Evolutionary conservation across 257 asterid species (phyloP), one percentile per base, ranked within the genome.

Genomic region (Eustoma russellianum): DNA sequence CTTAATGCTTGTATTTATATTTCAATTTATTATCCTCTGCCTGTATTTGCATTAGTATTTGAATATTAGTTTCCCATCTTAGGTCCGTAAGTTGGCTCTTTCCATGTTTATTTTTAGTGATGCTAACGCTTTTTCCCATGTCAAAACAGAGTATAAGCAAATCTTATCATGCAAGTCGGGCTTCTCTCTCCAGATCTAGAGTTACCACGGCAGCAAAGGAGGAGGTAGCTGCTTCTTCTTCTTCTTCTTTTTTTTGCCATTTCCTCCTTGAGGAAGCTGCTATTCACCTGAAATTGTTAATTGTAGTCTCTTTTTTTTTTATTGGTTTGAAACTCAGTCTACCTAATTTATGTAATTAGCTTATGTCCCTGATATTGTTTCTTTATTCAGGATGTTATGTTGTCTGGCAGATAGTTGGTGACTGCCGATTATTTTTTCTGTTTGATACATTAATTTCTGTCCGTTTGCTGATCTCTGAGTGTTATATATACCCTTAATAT

Each of bases 91-190:
- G 43, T 38, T 38, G 13, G 14, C 40, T 47, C 17, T 47, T 14
- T 7, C 49, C 15, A 38, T 18, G 13, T 0, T 33, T 43, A 33
- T 24, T 19, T 33, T 14, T 46, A 7, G 16, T 28, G 44, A 46
- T 51, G 15, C 67, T 66, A 17, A 65, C 12, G 7, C 43, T 24
- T 44, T 68, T 7, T 59, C 55, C 41, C 33, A 64, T 59, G 50
- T 34, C 2, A 40, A 53, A 57, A 10, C 75, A 86, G 96, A 83
- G 66, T 47, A 58, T 62, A 17, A 84, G 85, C 58, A 80, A 70
- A 70, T 82, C 88, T 10, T 45, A 71, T 48, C 72, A 59, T 50
- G 66, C 76, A 67, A 55, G 67, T 62, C 68, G 66, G 65, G 78
- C 81, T 61, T 72, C 72, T 6, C 78, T 57, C 47, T 64, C 75